Base-by-base conservation (phyloP, 352 stramenopile genomes). In the Pythium aquatile region DNA sequence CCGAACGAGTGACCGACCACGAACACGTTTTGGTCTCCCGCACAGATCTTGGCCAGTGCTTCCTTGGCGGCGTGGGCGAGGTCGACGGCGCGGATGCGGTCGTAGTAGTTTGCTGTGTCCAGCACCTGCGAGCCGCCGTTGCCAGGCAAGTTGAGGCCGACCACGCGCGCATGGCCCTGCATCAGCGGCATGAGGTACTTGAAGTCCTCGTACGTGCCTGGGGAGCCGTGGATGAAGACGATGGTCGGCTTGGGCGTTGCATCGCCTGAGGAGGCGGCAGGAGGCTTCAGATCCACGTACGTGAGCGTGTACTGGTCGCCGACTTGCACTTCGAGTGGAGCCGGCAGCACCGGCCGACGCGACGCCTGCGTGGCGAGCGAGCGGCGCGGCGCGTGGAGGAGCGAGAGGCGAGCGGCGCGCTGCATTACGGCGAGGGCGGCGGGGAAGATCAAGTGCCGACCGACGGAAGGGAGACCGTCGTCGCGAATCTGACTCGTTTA, bases 191-290 rank as follows among this genome's bases (percentile, higher is more conserved):
- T 51, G 16, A 86, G 33, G 66, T 86, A 66, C 20, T 72, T 70
- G 61, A 82, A 86, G 54, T 84, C 75, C 28, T 74, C 66, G 61
- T 76, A 77, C 54, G 69, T 76, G 4, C 78, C 78, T 32, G 78
- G 75, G 14, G 78, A 75, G 5, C 78, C 76, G 40, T 88, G 79
- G 6, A 88, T 48, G 42, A 88, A 57, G 11, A 81, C 75, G 20
- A 83, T 61, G 1, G 75, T 78, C 44, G 65, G 44, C 0, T 60
- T 7, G 0, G 30, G 20, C 20, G 48, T 5, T 4, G 17, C 35
- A 8, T 35, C 54, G 10, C 17, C 5, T 51, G 53, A 63, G 42
- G 7, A 48, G 10, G n/a, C 20, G 16, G 32, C 2, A 4, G 24
- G 26, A 16, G 58, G 52, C 40, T 61, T 35, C 16, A 66, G 20